Base-by-base conservation (phyloP, 306 rosid species). In the Cucumis sativus region DNA sequence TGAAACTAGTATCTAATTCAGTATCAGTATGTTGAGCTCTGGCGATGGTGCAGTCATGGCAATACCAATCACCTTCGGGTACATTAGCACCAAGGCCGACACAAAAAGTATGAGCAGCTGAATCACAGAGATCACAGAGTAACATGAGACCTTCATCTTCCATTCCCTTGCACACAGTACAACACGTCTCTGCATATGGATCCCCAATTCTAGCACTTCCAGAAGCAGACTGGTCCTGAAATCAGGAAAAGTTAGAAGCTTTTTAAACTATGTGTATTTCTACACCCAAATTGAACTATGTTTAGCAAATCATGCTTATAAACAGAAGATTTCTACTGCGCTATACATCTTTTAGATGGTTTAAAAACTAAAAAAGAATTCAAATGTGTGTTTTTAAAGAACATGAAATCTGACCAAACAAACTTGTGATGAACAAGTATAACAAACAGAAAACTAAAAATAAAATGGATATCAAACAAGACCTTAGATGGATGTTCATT, bases 61-160 rank as follows among this genome's bases (percentile, higher is more conserved):
- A 91, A 87, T 85, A 91, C 97, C 97, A 94, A 85, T 94, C 97
- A 51, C 90, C 96, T 82, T 94, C 93, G 1, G 98, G 97, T 43
- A 90, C 85, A 16, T 84, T 84, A 60, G 74, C 39, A 28, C 97
- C 98, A 30, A 91, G 80, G 81, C 97, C 98, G 81, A 85, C 90
- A 58, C 98, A 93, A 67, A 79, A 93, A 10, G 98, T 83, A 80
- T 93, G 97, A 55, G 97, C 82, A 75, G 91, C 90, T 16, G 88
- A 74, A 52, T 88, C 91, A 55, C 96, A 91, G 74, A 85, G 87
- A 81, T 91, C 91, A 82, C 98, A 94, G 8, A 91, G 85, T 54
- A 93, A 78, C 57, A 90, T 59, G 72, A 86, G 86, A 82, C 74
- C 73, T 20, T 90, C 98, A 82, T 91, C 90, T 55, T 69, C 72